phyloP scores from a whole-genome alignment of 2,329 filamentous ascomycete genomes.

The Neocucurbitaria cava region DNA sequence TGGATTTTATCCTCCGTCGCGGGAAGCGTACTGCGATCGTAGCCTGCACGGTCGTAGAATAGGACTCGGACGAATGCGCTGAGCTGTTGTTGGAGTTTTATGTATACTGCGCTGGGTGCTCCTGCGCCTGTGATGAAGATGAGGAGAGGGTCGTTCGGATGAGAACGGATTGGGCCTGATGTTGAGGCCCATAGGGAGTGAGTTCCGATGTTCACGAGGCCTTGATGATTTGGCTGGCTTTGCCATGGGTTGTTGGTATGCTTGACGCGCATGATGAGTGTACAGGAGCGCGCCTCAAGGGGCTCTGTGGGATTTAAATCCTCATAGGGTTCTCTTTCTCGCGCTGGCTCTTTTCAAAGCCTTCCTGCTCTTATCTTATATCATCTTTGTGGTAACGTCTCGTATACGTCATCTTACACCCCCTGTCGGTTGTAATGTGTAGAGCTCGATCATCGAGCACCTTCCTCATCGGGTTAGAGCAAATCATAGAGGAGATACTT shows the following conservation, averaged over 20 bases:
- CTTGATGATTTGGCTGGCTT: background rate
- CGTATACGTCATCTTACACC: background rate
- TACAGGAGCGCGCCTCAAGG: too few relatives aligned
- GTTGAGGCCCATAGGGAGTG: constrained; percentile 9
- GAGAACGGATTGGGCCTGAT: constrained; percentile 4
- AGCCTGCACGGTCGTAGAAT: constrained; percentile 19
- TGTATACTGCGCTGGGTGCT: constrained; percentile 4
- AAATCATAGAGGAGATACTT: too few relatives aligned
- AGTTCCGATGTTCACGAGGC: constrained; percentile 2
- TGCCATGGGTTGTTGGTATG: constrained; percentile 10
- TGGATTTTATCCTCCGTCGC: constrained; percentile 1
- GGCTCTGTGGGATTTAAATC: too few relatives aligned
- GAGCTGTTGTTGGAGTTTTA: constrained; percentile 11
- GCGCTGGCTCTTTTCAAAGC: background rate
- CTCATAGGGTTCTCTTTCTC: too few relatives aligned
- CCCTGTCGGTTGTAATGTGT: background rate
- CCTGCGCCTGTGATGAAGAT: constrained; percentile 17
- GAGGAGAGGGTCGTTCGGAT: constrained; percentile 2
- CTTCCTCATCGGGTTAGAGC: too few relatives aligned
- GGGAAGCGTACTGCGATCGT: constrained; percentile 12
- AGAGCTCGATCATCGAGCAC: background rate
- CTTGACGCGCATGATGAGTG: background rate
- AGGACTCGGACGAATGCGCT: constrained; percentile 5
- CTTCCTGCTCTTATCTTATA: background rate
- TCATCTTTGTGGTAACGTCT: background rate